phyloP scores from a whole-genome alignment of 2,329 filamentous ascomycete species.

The Shiraia bambusicola region DNA sequence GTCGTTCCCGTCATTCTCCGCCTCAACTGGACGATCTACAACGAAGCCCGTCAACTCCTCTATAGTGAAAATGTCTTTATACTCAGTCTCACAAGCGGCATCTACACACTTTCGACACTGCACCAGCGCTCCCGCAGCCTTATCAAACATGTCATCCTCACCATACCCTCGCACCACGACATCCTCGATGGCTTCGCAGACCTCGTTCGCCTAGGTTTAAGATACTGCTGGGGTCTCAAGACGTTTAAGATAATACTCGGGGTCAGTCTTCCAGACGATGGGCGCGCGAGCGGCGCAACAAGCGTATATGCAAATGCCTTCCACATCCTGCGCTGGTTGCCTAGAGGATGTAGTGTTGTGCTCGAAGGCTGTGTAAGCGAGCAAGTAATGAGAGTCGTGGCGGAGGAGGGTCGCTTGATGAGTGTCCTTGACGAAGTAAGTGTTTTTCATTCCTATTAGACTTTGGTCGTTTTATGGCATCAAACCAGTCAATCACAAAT shows the following conservation, averaged over 20 bases:
- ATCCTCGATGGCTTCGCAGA: constrained; percentile 51
- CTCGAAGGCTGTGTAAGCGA: constrained; percentile 45
- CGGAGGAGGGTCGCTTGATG: constrained; percentile 46
- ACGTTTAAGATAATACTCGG: constrained; percentile 46
- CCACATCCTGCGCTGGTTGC: constrained; percentile 50
- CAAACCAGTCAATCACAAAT: not conserved
- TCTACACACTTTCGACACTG: constrained; percentile 42
- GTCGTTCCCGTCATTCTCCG: constrained; percentile 44
- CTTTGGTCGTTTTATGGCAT: too few species aligned
- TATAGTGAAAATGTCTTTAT: constrained; percentile 39
- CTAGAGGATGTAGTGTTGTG: constrained; percentile 45
- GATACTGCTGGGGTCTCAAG: constrained; percentile 51
- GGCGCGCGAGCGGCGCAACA: constrained; percentile 33
- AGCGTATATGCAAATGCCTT: constrained; percentile 52
- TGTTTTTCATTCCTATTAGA: constrained; percentile 1
- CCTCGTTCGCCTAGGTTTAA: constrained; percentile 47
- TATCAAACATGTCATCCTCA: constrained; percentile 47
- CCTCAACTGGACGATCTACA: constrained; percentile 43
- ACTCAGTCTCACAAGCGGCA: constrained; percentile 42
- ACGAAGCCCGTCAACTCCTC: constrained; percentile 35
- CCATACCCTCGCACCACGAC: constrained; percentile 50
- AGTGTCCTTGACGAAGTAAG: constrained; percentile 46
- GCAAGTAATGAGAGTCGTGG: constrained; percentile 46
- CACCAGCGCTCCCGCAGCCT: constrained; percentile 48
- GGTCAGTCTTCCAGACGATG: constrained; percentile 33